These are phyloP conservation scores for Vicia faba DNA, from an alignment of 306 rosid species.

Conservation along the genomic window DNA sequence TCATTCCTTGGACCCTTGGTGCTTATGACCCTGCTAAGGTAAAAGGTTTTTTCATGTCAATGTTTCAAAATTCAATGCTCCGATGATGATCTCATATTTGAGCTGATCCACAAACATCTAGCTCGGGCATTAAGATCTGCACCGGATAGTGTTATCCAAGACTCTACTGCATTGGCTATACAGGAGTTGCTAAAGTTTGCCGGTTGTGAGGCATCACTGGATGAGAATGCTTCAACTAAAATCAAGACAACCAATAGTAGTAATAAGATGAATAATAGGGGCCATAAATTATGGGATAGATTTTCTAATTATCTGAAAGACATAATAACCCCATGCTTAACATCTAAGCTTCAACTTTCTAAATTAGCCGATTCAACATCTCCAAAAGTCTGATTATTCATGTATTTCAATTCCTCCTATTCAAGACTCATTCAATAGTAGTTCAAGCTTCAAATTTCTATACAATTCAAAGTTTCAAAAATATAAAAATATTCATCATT, in stretches of 20 bases:
- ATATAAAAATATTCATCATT: no score
- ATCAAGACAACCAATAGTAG: conserved; percentile 42
- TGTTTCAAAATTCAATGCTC: conserved; percentile 94
- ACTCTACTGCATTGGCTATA: conserved; percentile 96
- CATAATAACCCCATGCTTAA: conserved; percentile 94
- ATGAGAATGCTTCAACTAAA: conserved; percentile 67
- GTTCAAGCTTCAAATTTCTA: no score
- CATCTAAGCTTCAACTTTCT: conserved; percentile 91
- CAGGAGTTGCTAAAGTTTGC: conserved; percentile 95
- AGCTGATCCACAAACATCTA: conserved; percentile 91
- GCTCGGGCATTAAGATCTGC: conserved; percentile 97
- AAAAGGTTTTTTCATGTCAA: conserved; percentile 68
- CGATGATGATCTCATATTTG: conserved; percentile 93
- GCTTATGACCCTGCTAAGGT: conserved; percentile 99
- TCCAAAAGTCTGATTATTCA: no score
- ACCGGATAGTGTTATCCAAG: conserved; percentile 90
- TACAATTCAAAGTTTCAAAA: no score
- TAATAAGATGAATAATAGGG: conserved; percentile 67
- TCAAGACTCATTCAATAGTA: no score
- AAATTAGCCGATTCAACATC: conserved; percentile 62
- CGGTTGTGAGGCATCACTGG: conserved; percentile 91
- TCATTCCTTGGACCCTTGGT: conserved; percentile 92
- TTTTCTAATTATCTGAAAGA: conserved; percentile 93
- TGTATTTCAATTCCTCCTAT: no score
- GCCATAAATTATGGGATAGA: conserved; percentile 90